Evolutionary conservation across 225 moss, liverwort and hornwort genomes (phyloP).

Genomic region (Sphagnum tenellum): DNA sequence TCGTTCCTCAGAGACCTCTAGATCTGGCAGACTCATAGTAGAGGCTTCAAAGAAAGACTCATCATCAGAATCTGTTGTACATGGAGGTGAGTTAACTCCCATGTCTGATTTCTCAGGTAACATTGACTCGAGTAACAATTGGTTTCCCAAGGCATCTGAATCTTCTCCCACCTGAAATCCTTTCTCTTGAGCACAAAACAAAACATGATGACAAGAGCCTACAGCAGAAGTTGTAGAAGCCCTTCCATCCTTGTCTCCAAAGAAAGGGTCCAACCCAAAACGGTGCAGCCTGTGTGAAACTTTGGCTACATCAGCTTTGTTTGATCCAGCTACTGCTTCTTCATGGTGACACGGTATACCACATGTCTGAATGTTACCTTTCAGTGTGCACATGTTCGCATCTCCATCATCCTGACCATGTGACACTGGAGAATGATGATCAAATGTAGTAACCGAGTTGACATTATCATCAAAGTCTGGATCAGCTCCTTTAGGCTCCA

Average conservation of each 20-base stretch:
- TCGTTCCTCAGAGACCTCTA: slow-evolving; percentile 13
- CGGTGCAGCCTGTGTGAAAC: not conserved
- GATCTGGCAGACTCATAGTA: slow-evolving; percentile 31
- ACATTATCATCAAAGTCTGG: slow-evolving; percentile 5
- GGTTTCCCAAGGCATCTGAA: slow-evolving; percentile 11
- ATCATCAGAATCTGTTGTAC: slow-evolving; percentile 19
- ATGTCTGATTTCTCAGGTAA: slow-evolving; percentile 13
- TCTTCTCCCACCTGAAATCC: slow-evolving; percentile 7
- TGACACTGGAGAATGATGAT: no score
- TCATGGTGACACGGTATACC: slow-evolving; percentile 3
- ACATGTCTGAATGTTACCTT: not conserved
- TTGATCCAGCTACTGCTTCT: not conserved
- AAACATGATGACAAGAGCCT: not conserved
- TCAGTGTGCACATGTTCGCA: not conserved
- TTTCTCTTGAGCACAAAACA: slow-evolving; percentile 3
- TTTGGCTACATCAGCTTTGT: not conserved
- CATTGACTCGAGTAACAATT: slow-evolving; percentile 20
- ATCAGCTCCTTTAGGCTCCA: slow-evolving; percentile 8
- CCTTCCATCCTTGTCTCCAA: not conserved
- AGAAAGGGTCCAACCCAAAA: not conserved
- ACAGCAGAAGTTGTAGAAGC: not conserved
- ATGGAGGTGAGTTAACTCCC: slow-evolving; percentile 3
- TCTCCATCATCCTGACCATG: no score
- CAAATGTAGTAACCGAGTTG: no score
- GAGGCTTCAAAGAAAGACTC: slow-evolving; percentile 31